Base-by-base conservation (phyloP, 495 filamentous ascomycete genomes). In the Penicillium antarcticum region DNA sequence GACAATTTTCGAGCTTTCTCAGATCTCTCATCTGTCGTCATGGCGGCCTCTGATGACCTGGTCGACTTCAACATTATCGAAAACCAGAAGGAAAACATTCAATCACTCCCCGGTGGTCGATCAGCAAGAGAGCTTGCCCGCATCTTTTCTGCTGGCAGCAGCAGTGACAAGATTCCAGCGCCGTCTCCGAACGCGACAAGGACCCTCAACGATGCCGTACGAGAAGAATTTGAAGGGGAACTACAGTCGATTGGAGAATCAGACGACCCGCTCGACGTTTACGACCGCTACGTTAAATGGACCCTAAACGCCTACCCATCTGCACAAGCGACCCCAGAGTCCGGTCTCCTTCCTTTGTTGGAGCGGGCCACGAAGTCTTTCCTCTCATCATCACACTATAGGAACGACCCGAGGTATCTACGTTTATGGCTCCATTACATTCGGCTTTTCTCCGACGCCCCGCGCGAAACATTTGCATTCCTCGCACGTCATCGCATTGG, bases 41-140 rank as follows among this genome's bases (percentile, higher is more conserved):
- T 82, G 79, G 69, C 77, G 61, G 72, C 61, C 45, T 63, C 78
- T 26, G 75, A 80, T 29, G 82, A 87, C 55, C 67, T 84, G 14
- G 88, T 96, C 63, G 82, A 95, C 69, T 97, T 98, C 77, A 87
- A 95, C 53, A 83, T 97, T 53, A 97, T 98, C 72, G 94, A 98
- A 67, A 80, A 79, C 37, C 91, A 96, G 62, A 98, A 98, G 71
- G 94, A 98, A 70, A 97, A 98, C 63, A 95, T 97, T 36, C 91
- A 96, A 63, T 86, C 92, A 11, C 79, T 97, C 34, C 89, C 95
- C 2, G 87, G 89, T 41, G 94, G 94, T 32, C 84, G 94, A 46
- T 97, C 92, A 26, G 94, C 94, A 13, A 86, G 86, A 71, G 88
- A 90, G 14, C 84, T 98, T 26, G 92, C 85, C n/a, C 81, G 84